Percentiles rank a stretch among this genome's conserved stretches.
These are phyloP conservation scores for Aplosporella prunicola DNA, from an alignment of 2,329 filamentous ascomycete species.

Conservation along the genomic window DNA sequence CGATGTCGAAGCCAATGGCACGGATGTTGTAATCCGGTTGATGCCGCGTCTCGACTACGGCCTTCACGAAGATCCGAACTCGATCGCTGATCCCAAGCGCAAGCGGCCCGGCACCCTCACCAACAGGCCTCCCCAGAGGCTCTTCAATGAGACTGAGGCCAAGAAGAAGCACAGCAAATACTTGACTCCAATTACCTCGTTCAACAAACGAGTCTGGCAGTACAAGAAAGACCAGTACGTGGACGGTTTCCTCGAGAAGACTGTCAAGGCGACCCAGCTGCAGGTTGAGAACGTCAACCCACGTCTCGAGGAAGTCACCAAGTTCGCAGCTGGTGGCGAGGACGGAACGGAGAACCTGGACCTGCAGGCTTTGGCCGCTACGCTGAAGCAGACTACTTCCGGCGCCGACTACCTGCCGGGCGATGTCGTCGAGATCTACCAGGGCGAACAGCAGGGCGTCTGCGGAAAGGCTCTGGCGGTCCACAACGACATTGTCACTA, in stretches of 20 bases:
- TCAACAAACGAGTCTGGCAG: constrained; percentile 59
- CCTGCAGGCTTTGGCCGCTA: constrained; percentile 80
- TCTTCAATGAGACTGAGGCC: constrained; percentile 90
- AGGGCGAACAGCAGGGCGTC: constrained; percentile 89
- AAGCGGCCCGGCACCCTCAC: constrained; percentile 54
- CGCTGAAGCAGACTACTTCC: constrained; percentile 72
- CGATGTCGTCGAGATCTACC: constrained; percentile 92
- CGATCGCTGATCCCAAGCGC: constrained; percentile 51
- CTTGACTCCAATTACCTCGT: constrained; percentile 43
- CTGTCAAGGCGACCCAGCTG: constrained; percentile 81
- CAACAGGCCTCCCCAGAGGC: constrained; percentile 66
- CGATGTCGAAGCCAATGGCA: constrained; percentile 84
- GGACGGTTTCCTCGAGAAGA: constrained; percentile 87
- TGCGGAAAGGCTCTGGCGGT: constrained; percentile 78
- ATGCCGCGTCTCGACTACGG: constrained; percentile 92
- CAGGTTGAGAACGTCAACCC: constrained; percentile 87
- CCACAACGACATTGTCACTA: constrained; percentile 82
- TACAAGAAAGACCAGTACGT: constrained; percentile 87
- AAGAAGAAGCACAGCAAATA: constrained; percentile 71
- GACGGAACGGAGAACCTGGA: constrained; percentile 93
- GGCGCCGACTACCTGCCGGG: constrained; percentile 82
- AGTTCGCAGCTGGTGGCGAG: constrained; percentile 77
- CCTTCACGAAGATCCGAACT: constrained; percentile 63
- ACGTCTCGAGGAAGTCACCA: constrained; percentile 88
- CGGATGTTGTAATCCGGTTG: constrained; percentile 76